Conservation (phyloP, 108 stramenopile genomes). For the Skeletonema grethae region DNA sequence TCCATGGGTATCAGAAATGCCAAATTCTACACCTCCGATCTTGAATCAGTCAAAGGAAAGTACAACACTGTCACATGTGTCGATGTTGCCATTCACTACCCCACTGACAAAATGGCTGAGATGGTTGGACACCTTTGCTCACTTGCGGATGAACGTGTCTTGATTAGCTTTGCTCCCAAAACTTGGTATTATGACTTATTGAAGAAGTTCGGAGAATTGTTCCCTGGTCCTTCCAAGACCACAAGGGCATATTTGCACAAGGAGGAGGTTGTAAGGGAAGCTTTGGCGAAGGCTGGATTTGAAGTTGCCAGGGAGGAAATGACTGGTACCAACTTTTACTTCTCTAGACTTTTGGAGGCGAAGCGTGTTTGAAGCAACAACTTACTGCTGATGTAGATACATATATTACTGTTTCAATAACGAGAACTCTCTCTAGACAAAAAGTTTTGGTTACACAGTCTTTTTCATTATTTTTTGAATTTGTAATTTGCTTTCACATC, state of each 20-base stretch:
- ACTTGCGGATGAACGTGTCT: conserved; percentile 82
- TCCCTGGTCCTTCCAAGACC: conserved; percentile 96
- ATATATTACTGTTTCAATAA: not conserved
- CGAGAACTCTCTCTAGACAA: not conserved
- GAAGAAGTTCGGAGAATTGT: conserved; percentile 96
- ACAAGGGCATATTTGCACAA: conserved; percentile 96
- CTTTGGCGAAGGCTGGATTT: conserved; percentile 87
- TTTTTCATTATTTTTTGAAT: not conserved
- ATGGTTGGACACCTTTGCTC: conserved; percentile 91
- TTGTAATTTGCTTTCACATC: not conserved
- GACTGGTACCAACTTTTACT: conserved; percentile 97
- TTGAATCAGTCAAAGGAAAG: conserved; percentile 89
- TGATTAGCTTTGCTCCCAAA: conserved; percentile 96
- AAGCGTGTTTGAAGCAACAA: conserved; percentile 52
- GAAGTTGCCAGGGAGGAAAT: conserved; percentile 88
- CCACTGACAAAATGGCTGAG: conserved; percentile 92
- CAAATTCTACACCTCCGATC: conserved; percentile 92
- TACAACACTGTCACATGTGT: conserved; percentile 97
- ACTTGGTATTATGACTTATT: conserved; percentile 93
- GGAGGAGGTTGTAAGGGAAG: conserved; percentile 83
- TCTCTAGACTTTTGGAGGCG: conserved; percentile 94
- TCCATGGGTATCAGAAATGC: conserved; percentile 76
- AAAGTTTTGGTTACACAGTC: not conserved
- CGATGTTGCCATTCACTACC: conserved; percentile 98
- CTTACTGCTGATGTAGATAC: not conserved